Evolutionary conservation across 192 early-diverging fungal species (phyloP), one percentile per base, ranked within the genome.

Genomic region (Coemansia javaensis): DNA sequence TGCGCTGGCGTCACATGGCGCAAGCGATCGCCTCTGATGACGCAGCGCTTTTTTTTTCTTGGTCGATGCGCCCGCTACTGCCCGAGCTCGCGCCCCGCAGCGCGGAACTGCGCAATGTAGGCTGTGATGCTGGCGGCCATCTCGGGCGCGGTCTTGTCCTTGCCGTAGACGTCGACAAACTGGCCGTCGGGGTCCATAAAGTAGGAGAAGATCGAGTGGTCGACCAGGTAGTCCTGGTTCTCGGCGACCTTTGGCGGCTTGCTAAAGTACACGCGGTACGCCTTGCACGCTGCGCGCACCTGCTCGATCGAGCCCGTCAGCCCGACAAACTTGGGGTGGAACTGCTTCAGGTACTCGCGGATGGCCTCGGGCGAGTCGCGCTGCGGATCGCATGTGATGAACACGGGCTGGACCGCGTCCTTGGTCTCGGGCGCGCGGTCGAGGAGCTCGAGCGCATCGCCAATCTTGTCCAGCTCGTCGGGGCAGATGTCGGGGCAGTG

Each of bases 401-500:
- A 97, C 21, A 99, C 84, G 4, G 94, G 93, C 7, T 82, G 84
- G 32, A 98, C 62, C 11, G 66, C 55, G 32, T 76, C 67, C 22
- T 60, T 68, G 22, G 78, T 63, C 52, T 73, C 36, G 0, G 75
- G 52, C 41, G 60, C 66, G 45, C 66, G 58, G 24, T 80, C 81
- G 66, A 72, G 32, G 8, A 63, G 72, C 13, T 94, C 88, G 16
- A 91, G 78, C 11, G 93, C 89, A 35, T 87, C 81, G 6, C 89
- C 85, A 82, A 99, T 97, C 75, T 94, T 97, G 66, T 99, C 94
- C 32, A 99, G 77, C 70, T 99, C 96, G 54, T 97, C 96, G 4
- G 97, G 97, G 37, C 97, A 99, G 40, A 99, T 92, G 75, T 99
- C 97, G 2, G 97, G 97, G 63, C 97, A 99, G 67, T 97, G 89